phyloP scores from a whole-genome alignment of 305 asterid genomes.

The Solanum hybrid region DNA sequence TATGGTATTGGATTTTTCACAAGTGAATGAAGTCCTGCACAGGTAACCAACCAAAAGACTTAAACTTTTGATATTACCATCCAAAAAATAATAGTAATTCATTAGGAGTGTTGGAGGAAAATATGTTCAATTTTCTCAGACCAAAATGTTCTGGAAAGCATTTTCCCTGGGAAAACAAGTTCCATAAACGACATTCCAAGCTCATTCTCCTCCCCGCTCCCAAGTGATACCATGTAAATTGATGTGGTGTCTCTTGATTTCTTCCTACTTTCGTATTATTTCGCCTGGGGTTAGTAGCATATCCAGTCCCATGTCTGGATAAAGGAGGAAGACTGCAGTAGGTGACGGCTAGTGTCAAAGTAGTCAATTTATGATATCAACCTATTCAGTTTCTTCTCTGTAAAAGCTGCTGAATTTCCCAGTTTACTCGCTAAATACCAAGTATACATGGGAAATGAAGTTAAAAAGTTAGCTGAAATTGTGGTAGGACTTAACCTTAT shows the following conservation, averaged over 20 bases:
- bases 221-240: slow-evolving; percentile 37
- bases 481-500: neutral
- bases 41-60: slow-evolving; percentile 7
- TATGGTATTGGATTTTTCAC: slow-evolving; percentile 10
- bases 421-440: neutral
- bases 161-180: neutral
- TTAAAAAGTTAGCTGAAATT: neutral
- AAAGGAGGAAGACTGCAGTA: neutral
- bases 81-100: neutral
- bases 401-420: neutral
- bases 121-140: neutral
- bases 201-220: neutral
- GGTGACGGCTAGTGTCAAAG: neutral
- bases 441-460: neutral
- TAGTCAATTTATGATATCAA: neutral
- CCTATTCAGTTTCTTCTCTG: neutral
- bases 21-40: slow-evolving; percentile 17
- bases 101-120: neutral
- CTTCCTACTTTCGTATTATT: neutral
- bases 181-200: neutral
- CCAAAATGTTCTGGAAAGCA: neutral
- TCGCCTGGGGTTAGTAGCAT: neutral
- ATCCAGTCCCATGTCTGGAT: neutral
- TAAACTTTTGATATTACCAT: slow-evolving; percentile 12
- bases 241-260: slow-evolving; percentile 9